phyloP scores from a whole-genome alignment of 768 basidiomycete species.

The Calvatia gigantea region DNA sequence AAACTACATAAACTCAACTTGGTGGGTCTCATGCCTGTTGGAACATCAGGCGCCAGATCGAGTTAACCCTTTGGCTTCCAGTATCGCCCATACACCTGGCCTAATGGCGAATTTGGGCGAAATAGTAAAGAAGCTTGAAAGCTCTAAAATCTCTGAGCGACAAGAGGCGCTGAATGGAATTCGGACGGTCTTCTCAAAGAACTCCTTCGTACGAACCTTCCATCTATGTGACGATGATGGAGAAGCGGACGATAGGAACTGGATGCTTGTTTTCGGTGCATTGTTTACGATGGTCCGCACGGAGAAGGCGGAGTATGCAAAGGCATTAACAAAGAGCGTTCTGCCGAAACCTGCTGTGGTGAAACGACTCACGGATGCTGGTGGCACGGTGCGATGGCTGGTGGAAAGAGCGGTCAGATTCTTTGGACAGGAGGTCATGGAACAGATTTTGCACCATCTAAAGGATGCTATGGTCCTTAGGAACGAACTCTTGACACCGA shows the following conservation, averaged over 20 bases:
- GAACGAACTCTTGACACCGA: conserved; percentile 51
- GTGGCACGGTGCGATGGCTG: conserved; percentile 68
- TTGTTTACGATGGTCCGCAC: conserved; percentile 62
- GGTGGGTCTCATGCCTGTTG: neutral
- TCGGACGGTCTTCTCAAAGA: conserved; percentile 46
- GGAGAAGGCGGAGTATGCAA: conserved; percentile 54
- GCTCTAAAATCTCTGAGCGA: conserved; percentile 67
- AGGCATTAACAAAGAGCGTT: conserved; percentile 28
- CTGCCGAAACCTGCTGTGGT: conserved; percentile 8
- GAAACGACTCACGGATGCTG: conserved; percentile 58
- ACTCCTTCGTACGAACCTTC: conserved; percentile 42
- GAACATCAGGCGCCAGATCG: neutral
- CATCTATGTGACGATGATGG: conserved; percentile 30
- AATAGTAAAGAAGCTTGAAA: conserved; percentile 49
- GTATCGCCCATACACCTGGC: too few relatives aligned
- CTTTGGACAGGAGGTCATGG: conserved; percentile 53
- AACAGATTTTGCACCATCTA: conserved; percentile 63
- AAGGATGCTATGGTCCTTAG: conserved; percentile 52
- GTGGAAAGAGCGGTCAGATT: conserved; percentile 57
- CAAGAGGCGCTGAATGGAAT: conserved; percentile 57
- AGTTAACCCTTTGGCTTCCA: neutral
- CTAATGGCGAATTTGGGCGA: conserved; percentile 35
- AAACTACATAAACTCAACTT: neutral
- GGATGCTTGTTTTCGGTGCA: conserved; percentile 69
- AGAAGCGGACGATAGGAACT: conserved; percentile 35